These are phyloP conservation scores for Tuber magnatum DNA, from an alignment of 495 filamentous ascomycete species.

Conservation along the genomic window DNA sequence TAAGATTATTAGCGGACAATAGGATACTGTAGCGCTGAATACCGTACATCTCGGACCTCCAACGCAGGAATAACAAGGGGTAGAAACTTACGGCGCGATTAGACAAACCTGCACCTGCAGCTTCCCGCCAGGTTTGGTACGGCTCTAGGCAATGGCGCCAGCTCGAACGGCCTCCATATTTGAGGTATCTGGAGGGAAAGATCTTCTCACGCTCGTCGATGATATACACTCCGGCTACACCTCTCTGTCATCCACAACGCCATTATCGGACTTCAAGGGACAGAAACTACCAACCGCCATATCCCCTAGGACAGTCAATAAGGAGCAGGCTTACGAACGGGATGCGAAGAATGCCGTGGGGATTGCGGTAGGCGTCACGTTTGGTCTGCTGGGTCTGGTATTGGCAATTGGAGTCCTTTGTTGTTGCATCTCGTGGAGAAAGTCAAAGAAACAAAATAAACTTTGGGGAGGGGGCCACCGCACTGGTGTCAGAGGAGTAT, in stretches of 20 bases:
- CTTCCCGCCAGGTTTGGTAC: neutral
- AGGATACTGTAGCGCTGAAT: neutral
- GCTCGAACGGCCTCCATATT: neutral
- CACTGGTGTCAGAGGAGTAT: neutral
- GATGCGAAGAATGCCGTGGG: slow-evolving; percentile 17
- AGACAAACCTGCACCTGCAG: neutral
- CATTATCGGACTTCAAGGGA: neutral
- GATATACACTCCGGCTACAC: neutral
- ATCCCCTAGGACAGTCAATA: neutral
- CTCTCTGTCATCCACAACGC: neutral
- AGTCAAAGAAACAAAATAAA: neutral
- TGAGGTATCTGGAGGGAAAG: neutral
- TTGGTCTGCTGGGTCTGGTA: slow-evolving; percentile 12
- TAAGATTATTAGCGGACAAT: neutral
- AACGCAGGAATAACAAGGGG: neutral
- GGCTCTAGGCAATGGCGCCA: neutral
- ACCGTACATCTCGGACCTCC: neutral
- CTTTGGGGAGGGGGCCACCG: neutral
- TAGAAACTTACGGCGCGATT: neutral
- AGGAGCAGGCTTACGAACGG: slow-evolving; percentile 1
- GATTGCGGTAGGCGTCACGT: slow-evolving; percentile 15
- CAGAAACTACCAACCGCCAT: neutral
- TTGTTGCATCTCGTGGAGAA: slow-evolving; percentile 2
- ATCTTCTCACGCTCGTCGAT: neutral
- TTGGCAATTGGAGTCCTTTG: slow-evolving; percentile 6